Evolutionary conservation across 257 asterid species (phyloP), one percentile per base, ranked within the genome.

Genomic region (Ocimum tenuiflorum): DNA sequence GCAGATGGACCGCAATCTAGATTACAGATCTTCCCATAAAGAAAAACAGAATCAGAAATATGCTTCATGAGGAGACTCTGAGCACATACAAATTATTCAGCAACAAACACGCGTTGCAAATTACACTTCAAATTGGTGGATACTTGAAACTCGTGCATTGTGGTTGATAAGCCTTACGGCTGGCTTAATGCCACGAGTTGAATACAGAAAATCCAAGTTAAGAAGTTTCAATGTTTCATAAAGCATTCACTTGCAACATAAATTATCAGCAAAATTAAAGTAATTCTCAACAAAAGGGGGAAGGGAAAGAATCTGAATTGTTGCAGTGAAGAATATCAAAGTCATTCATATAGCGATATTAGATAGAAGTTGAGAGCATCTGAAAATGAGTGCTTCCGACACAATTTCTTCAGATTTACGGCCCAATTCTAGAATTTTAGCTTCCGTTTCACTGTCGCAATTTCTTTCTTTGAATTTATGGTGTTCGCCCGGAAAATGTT

Each of bases 401-500:
- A 71, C 60, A 45, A 91, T 83, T 78, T 86, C 88, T 80, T 89
- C 91, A 67, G 75, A 74, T 77, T 83, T 83, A 51, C 43, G 68
- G 71, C 43, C 15, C 38, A 89, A 63, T 77, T 82, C 76, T 42
- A 70, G 83, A 72, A 79, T 75, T 75, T 75, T 83, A 59, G 88
- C 83, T 55, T 81, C 85, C 64, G 81, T 89, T 49, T 83, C 82
- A 59, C n/a, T 82, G 92, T 76, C 70, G 81, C 42, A 80, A 83
- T 0, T 75, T 67, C 51, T 65, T 79, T 63, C 71, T 75, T 79
- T 64, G 69, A 73, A 73, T 31, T 73, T 50, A 82, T 62, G 43
- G 73, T 74, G 63, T 87, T 92, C 15, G 62, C 88, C 96, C 88
- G 78, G 42, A 67, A 73, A 64, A 60, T 19, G 53, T 45, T 52